A percentile compares a stretch with the other conserved stretches of the same genome.
Conservation (phyloP, 2,329 filamentous ascomycete genomes). For the Trichoderma semiorbis region DNA sequence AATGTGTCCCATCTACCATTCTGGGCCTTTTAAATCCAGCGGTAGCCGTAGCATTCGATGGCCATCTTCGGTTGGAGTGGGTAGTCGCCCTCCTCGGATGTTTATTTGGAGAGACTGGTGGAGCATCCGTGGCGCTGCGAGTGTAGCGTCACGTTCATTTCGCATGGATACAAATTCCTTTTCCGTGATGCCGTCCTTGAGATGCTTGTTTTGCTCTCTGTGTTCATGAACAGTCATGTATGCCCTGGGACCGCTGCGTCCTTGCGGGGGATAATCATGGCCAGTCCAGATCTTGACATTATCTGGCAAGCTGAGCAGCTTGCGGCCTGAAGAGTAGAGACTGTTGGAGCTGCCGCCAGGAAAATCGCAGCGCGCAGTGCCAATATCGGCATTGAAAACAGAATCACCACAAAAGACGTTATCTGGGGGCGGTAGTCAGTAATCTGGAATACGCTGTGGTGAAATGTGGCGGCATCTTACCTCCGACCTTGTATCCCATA, state of each 20-base stretch:
- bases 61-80: slow-evolving; percentile 29
- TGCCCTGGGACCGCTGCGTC: slow-evolving; percentile 33
- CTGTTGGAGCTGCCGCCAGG: slow-evolving; percentile 46
- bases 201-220: slow-evolving; percentile 44
- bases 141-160: slow-evolving; percentile 39
- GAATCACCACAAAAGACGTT: slow-evolving; percentile 53
- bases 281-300: slow-evolving; percentile 51
- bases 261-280: slow-evolving; percentile 49
- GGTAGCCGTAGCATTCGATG: slow-evolving; percentile 38
- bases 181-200: slow-evolving; percentile 39
- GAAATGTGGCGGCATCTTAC: slow-evolving; percentile 23
- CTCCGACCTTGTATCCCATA: slow-evolving; percentile 54
- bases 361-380: slow-evolving; percentile 53
- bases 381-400: slow-evolving; percentile 50
- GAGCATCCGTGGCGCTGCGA: slow-evolving; percentile 45
- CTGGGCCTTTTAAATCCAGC: slow-evolving; percentile 25
- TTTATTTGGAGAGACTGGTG: slow-evolving; percentile 53
- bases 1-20: background rate
- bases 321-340: slow-evolving; percentile 43
- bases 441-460: background rate
- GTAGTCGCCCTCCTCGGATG: slow-evolving; percentile 46
- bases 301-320: slow-evolving; percentile 40
- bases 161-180: slow-evolving; percentile 45
- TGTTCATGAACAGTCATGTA: slow-evolving; percentile 47
- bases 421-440: slow-evolving; percentile 22